These are phyloP conservation scores for Stachybotrys echinatus DNA, from an alignment of 2,329 filamentous ascomycete genomes.

Conservation along the genomic window DNA sequence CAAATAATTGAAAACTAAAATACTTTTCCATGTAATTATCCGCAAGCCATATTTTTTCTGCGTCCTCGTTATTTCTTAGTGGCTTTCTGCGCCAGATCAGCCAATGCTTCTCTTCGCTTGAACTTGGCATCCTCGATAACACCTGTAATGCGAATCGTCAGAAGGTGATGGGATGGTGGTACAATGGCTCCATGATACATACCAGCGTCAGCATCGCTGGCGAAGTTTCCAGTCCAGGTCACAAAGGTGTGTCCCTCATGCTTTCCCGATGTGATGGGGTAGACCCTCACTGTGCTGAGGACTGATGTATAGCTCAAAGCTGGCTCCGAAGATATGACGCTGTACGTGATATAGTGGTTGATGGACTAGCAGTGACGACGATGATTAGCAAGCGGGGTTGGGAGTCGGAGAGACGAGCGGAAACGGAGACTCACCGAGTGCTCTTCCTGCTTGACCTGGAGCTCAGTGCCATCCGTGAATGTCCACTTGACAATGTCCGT, in stretches of 20 bases:
- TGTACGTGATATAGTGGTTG: constrained; percentile 73
- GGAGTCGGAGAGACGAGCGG: background rate
- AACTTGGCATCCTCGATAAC: constrained; percentile 72
- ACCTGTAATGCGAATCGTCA: constrained; percentile 33
- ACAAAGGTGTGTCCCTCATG: constrained; percentile 61
- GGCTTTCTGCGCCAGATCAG: constrained; percentile 54
- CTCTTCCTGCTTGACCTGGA: constrained; percentile 73
- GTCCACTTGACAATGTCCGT: constrained; percentile 65
- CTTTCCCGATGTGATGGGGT: constrained; percentile 61
- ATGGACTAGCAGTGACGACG: constrained; percentile 44
- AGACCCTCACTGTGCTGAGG: constrained; percentile 61
- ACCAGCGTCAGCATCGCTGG: constrained; percentile 65
- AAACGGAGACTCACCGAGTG: constrained; percentile 52
- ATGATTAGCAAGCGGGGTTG: background rate
- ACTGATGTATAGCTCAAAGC: constrained; percentile 61
- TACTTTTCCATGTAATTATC: background rate
- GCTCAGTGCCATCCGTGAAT: constrained; percentile 63
- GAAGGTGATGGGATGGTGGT: background rate
- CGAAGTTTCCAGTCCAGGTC: constrained; percentile 66
- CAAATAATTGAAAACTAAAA: too few species aligned
- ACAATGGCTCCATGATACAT: constrained; percentile 5
- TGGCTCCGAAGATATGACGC: constrained; percentile 61
- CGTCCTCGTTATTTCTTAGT: constrained; percentile 19
- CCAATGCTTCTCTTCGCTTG: constrained; percentile 68
- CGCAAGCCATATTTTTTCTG: background rate